Base-by-base conservation (phyloP, 2,329 filamentous ascomycete genomes). In the Cladosporium sp. region DNA sequence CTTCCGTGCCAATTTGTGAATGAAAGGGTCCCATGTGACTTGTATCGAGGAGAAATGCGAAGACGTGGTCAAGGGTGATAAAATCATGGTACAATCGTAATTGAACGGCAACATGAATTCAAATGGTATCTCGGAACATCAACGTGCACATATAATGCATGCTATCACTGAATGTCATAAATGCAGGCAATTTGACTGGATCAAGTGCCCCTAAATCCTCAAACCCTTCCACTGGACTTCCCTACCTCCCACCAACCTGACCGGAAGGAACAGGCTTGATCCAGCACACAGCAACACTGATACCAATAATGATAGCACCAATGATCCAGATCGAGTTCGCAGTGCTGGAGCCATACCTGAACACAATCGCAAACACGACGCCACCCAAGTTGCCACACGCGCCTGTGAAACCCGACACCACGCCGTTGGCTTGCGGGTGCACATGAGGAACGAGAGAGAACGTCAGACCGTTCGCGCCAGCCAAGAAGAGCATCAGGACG, bases 401-500 rank as follows among this genome's bases (percentile, higher is more conserved):
- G 9, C 92, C 92, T 0, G 90, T 87, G 35, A 89, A 77, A 12
- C 91, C 91, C 1, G 87, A 89, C 6, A 96, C 81, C 57, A 84
- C 75, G 72, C 90, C 91, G 72, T 96, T 96, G 60, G 90, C 89
- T 60, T 81, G 82, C 1, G 90, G 90, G 72, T 92, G 88, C 1
- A 96, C 87, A 69, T 96, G 92, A 3, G 91, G 91, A 22, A 96
- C 87, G 5, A 96, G 80, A 0, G 90, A 84, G 73, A 94, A 96
- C 75, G 90, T 94, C 39, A 90, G 86, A 0, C 92, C 92, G 69
- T 96, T 96, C 40, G 86, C 86, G 1, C 88, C 90, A 71, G 95
- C 90, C 42, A 91, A 75, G 76, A 96, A 96, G 70, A 96, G 80
- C 1, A 89, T 90, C 75, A 91, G 81, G 9, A 90, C 81, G 1